Base-by-base conservation (phyloP, 352 stramenopile species). In the Phytophthora pini region DNA sequence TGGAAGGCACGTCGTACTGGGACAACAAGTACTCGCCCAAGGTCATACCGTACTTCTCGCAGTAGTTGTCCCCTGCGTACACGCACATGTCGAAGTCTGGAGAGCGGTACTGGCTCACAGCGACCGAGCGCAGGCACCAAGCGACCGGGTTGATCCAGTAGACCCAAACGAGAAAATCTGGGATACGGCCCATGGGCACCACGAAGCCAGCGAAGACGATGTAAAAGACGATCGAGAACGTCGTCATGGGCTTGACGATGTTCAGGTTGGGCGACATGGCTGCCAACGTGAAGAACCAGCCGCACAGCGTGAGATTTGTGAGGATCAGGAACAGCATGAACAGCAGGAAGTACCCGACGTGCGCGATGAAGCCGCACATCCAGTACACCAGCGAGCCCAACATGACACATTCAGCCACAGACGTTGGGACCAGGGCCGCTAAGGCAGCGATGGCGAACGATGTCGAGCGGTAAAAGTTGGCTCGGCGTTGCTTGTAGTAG, bases 341-440 rank as follows among this genome's bases (percentile, higher is more conserved):
- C 0, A 4, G 3, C 24, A 67, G 17, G 20, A 60, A 68, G 32
- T 46, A 53, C 1, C 45, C 61, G 1, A 26, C 53, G 26, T 36
- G 13, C 15, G 45, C 31, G 38, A 66, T 59, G 50, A 95, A 80
- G 22, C 88, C 88, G 50, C 88, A 78, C 79, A 97, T 91, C 79
- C 85, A 97, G 64, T 98, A 98, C 15, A 97, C 63, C 20, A 97
- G 55, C 9, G 67, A 80, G 9, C 83, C 96, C 65, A 95, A 92
- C 15, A 87, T 47, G 5, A 90, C 44, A 11, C 75, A 76, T 67
- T 92, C 82, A 20, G 79, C 55, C 12, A 71, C 9, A 70, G 54
- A 26, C 52, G 71, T 65, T 40, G 74, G 49, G 22, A 77, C 50
- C 3, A 61, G 43, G 1, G 54, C 43, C 17, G 62, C 31, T 4